Evolutionary conservation across 495 filamentous ascomycete genomes (phyloP), one percentile per base, ranked within the genome.

Genomic region (Penicillium robsamsonii): DNA sequence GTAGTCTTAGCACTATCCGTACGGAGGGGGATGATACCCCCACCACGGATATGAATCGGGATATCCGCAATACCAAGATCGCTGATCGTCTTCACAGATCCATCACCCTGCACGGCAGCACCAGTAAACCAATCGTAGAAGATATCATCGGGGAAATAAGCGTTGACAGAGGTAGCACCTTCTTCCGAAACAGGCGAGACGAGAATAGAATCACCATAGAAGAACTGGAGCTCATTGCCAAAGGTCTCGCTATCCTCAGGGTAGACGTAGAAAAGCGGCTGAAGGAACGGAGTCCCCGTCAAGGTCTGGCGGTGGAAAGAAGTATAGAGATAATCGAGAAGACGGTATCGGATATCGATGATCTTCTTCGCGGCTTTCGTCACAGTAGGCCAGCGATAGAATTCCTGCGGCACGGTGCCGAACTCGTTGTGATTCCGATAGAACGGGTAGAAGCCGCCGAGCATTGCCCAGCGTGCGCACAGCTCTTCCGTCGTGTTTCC

Each of bases 261-360:
- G 66, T 90, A 93, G 9, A 79, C 64, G 67, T 81, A 92, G 66
- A 84, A 90, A 53, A 92, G 60, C 2, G 89, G 87, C 66, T 75
- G 81, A 18, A 91, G 55, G 58, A 82, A 73, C 1, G 89, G 87
- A 4, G 77, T 79, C 44, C 89, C 89, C 57, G 83, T 82, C 18
- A 74, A 53, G 29, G 77, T 77, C 68, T 91, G 87, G 30, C 61
- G 59, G 60, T 87, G 72, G 60, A 91, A 66, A 0, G 85, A 82
- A 3, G 89, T 92, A 78, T 93, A 92, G 47, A 91, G 79, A 72
- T 93, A 93, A 69, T 91, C 89, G 12, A 93, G 73, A 4, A 93
- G 76, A 2, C 77, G 77, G 74, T 91, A 92, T n/a, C 89, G 81
- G 60, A 85, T 87, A 43, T 84, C 83, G 64, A 93, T 91, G 40